Percentiles rank a stretch among this genome's conserved stretches.
Evolutionary conservation across 495 filamentous ascomycete species (phyloP).

Genomic region (Clavariopsis aquatica): DNA sequence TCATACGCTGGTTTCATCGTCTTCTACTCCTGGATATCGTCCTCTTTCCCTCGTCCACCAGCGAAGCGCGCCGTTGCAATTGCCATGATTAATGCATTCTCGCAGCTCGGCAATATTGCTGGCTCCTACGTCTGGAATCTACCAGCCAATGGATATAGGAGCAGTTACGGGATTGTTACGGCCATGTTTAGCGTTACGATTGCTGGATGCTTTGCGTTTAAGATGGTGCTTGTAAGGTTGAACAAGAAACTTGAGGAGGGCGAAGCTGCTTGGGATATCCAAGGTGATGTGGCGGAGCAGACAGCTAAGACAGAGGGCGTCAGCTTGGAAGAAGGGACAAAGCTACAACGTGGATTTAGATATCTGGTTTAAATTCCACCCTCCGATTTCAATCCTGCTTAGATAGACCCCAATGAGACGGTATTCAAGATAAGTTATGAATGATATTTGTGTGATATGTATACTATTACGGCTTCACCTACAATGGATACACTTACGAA

Average conservation of each 20-base stretch:
- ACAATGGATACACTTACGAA: too few species aligned
- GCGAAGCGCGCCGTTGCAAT: conserved; percentile 30
- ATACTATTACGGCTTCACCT: too few species aligned
- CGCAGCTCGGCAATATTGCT: conserved; percentile 23
- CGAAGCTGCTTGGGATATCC: conserved; percentile 14
- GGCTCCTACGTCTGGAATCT: conserved; percentile 25
- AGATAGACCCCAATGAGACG: too few species aligned
- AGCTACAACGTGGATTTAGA: conserved; percentile 18
- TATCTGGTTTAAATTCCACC: conserved; percentile 24
- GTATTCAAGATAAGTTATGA: too few species aligned
- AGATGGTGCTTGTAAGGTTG: conserved; percentile 4
- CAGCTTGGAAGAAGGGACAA: conserved; percentile 12
- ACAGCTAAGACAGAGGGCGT: conserved; percentile 18
- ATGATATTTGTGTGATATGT: too few species aligned
- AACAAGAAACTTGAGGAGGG: conserved; percentile 29
- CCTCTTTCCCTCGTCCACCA: conserved; percentile 23
- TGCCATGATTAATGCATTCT: conserved; percentile 26
- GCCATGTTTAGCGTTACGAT: conserved; percentile 29
- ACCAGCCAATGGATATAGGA: conserved; percentile 17
- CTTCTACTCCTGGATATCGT: conserved; percentile 28
- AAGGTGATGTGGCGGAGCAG: conserved; percentile 13
- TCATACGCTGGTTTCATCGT: conserved; percentile 30
- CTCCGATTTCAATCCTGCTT: too few species aligned
- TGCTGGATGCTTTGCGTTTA: conserved; percentile 14
- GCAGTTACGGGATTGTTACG: conserved; percentile 26